These are phyloP conservation scores for Monilinia vaccinii-corymbosi DNA, from an alignment of 2,329 filamentous ascomycete species.

Conservation along the genomic window DNA sequence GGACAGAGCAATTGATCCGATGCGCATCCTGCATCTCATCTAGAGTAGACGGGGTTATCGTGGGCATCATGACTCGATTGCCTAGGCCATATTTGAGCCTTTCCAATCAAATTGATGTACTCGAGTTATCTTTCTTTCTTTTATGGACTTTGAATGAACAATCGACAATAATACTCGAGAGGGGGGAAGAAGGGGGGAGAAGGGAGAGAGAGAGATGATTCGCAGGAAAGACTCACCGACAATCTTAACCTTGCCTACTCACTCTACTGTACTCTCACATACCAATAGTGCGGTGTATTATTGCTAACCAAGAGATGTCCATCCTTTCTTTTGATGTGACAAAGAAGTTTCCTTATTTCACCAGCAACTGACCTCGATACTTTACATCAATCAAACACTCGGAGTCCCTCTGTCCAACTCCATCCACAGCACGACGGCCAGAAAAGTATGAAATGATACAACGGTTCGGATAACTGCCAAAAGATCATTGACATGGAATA, in stretches of 20 bases:
- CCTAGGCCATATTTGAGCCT: background rate
- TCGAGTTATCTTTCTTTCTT: too few relatives aligned
- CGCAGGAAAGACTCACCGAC: background rate
- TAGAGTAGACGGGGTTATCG: background rate
- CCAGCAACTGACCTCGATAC: too few relatives aligned
- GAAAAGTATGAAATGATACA: background rate
- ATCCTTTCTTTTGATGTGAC: background rate
- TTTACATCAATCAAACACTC: background rate
- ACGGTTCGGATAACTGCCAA: background rate
- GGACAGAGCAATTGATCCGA: background rate
- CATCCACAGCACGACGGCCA: background rate
- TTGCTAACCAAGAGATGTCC: background rate
- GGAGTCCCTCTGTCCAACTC: background rate
- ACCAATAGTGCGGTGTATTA: background rate
- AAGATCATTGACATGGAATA: conserved; percentile 6
- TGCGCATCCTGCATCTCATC: background rate
- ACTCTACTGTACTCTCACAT: background rate
- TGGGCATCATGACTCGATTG: background rate
- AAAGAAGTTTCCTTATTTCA: background rate
- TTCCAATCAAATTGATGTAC: too few relatives aligned
- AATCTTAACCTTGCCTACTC: background rate
- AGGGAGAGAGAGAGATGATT: background rate
- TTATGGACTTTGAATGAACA: too few relatives aligned
- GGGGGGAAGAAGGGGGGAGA: too few relatives aligned
- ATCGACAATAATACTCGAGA: too few relatives aligned